Percentiles rank a stretch among this genome's conserved stretches.
Evolutionary conservation across 2,329 filamentous ascomycete species (phyloP).

Genomic region (Leptographium procerum): DNA sequence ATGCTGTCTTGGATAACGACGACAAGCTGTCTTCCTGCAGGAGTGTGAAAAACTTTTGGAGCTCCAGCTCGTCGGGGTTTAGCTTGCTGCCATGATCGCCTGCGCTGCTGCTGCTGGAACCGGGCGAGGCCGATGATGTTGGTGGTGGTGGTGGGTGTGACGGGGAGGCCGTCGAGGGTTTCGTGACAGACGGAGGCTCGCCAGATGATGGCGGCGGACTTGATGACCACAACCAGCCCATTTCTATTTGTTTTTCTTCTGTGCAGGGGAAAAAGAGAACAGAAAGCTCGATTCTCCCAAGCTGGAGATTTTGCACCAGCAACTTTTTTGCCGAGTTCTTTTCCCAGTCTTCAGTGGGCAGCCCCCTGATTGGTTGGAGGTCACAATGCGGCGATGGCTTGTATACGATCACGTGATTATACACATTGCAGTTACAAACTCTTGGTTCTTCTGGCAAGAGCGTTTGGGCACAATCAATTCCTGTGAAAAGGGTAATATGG

Average conservation of each 20-base stretch:
- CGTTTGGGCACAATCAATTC: too few relatives aligned
- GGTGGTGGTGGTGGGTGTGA: conserved; percentile 2
- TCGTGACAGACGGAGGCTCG: background rate
- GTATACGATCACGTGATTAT: background rate
- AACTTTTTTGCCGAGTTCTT: background rate
- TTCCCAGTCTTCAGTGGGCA: background rate
- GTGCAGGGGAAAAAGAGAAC: background rate
- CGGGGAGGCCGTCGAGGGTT: background rate
- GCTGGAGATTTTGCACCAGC: background rate
- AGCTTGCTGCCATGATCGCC: background rate
- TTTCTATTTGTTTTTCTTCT: conserved; percentile 19
- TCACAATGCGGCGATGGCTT: background rate
- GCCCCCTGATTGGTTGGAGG: conserved; percentile 5
- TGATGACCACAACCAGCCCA: conserved; percentile 54
- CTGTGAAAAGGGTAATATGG: too few relatives aligned
- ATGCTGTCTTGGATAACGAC: background rate
- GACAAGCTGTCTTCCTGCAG: conserved; percentile 22
- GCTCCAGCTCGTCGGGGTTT: conserved; percentile 25
- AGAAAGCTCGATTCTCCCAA: background rate
- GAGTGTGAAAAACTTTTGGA: conserved; percentile 42
- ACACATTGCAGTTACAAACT: too few relatives aligned
- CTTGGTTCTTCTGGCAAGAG: too few relatives aligned
- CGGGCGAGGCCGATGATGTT: too few relatives aligned
- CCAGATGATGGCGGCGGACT: conserved; percentile 19
- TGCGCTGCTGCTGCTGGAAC: too few relatives aligned